Evolutionary conservation across 495 filamentous ascomycete species (phyloP), one percentile per base, ranked within the genome.

Genomic region (Annulohypoxylon nitens): DNA sequence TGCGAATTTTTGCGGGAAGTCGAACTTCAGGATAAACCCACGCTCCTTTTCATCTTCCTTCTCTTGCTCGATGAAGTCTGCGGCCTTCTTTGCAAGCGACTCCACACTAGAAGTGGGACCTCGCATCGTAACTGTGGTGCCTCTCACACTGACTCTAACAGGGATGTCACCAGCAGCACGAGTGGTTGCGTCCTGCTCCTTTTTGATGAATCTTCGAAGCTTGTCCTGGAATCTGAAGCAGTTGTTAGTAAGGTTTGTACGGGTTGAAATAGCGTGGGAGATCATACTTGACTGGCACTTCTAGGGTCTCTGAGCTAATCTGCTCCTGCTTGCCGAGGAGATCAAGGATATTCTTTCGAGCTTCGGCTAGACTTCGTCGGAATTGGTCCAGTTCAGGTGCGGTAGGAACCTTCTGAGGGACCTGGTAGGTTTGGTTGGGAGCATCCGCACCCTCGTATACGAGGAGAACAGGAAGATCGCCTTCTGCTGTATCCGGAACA

Each of bases 1-100:
- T 64, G 94, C 93, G 71, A 90, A 97, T 80, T 97, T 97, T 74
- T 96, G 91, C 4, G 96, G 96, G 83, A 95, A 99, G 61, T 96
- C 93, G 70, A 97, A 98, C 43, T 88, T 89, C 47, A 90, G 85
- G 4, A 89, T 93, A 81, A 94, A 94, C 3, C 92, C 93, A 54
- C 94, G 90, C 81, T 97, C 94, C 68, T 93, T 89, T 75, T 97
- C 93, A 70, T 97, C 93, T 80, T 92, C 86, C 81, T 92, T 91
- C 79, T 96, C 93, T 69, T 94, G 88, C 50, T 90, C 90, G 39
- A 98, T 83, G 76, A 98, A 98, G 11, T 86, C 87, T 30, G 86
- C 78, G 55, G 96, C 87, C 81, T 92, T 94, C 4, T 86, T 82
- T 20, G 83, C 84, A 26, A 97, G 88, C 0, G 89, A 86, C 16